Percentiles rank a stretch among this genome's conserved stretches.
Conservation (phyloP, 1,284 basidiomycete genomes). For the Earliella scabrosa region DNA sequence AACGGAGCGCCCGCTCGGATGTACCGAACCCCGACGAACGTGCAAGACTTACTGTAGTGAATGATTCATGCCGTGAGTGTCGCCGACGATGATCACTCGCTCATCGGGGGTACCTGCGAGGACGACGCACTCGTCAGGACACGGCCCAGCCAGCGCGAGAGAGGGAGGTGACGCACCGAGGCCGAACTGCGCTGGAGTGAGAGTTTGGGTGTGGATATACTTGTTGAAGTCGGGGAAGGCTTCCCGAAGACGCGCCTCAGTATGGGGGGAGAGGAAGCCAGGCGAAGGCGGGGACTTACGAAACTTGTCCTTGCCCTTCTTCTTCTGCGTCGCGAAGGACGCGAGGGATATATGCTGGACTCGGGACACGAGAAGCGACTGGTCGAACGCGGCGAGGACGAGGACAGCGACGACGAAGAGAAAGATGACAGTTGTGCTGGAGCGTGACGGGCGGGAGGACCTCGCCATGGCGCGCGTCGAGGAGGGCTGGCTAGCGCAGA, state of each 20-base stretch:
- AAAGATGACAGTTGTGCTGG: conserved; percentile 36
- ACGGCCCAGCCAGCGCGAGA: background rate
- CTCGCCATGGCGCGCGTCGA: conserved; percentile 6
- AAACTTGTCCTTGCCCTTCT: conserved; percentile 22
- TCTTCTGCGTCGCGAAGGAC: conserved; percentile 13
- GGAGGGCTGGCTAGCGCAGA: background rate
- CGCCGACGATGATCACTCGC: conserved; percentile 78
- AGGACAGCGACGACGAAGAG: conserved; percentile 49
- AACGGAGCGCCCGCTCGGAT: conserved; percentile 4
- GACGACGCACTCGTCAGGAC: background rate
- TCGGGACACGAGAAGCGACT: conserved; percentile 27
- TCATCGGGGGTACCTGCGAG: conserved; percentile 50
- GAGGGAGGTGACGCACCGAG: conserved; percentile 42
- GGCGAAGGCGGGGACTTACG: conserved; percentile 12
- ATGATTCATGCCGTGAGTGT: conserved; percentile 81
- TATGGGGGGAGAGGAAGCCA: too few relatives aligned
- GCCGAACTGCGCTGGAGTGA: conserved; percentile 55
- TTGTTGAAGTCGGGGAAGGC: conserved; percentile 61
- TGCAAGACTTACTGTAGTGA: conserved; percentile 61
- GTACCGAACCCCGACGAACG: conserved; percentile 4
- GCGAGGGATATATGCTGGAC: conserved; percentile 14
- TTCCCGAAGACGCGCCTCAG: conserved; percentile 15
- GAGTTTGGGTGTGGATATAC: conserved; percentile 45
- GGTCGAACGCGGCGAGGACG: conserved; percentile 37
- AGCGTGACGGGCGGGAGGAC: conserved; percentile 3